phyloP scores from a whole-genome alignment of 441 rosid genomes.

The Biscutella auriculata region DNA sequence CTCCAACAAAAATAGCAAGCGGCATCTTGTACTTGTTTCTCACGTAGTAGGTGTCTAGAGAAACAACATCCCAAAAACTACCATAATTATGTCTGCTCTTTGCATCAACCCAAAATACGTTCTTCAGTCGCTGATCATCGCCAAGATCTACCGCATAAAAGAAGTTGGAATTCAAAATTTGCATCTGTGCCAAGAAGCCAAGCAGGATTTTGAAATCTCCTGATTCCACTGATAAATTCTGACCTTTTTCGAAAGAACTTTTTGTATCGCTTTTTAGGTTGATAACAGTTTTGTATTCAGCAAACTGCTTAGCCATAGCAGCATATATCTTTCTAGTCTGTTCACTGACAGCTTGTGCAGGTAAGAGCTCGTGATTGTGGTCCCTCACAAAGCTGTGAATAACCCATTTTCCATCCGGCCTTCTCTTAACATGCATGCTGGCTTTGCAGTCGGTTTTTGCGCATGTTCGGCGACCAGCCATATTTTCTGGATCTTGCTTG shows the following conservation, averaged over 20 bases:
- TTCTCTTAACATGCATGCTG: slow-evolving; percentile 92
- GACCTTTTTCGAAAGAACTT: slow-evolving; percentile 50
- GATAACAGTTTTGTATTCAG: slow-evolving; percentile 72
- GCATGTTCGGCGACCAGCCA: slow-evolving; percentile 62
- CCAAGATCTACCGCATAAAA: slow-evolving; percentile 68
- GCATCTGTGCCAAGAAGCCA: slow-evolving; percentile 53
- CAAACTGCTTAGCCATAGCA: slow-evolving; percentile 86
- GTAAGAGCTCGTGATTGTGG: slow-evolving; percentile 80
- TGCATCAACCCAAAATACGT: slow-evolving; percentile 73
- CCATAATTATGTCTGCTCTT: slow-evolving; percentile 68
- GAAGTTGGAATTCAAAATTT: slow-evolving; percentile 61
- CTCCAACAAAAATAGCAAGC: slow-evolving; percentile 65
- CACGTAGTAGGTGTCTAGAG: slow-evolving; percentile 56
- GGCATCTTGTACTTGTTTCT: slow-evolving; percentile 78
- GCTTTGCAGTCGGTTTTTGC: slow-evolving; percentile 84
- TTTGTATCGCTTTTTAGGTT: slow-evolving; percentile 48
- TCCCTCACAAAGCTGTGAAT: slow-evolving; percentile 77
- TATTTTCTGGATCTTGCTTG: slow-evolving; percentile 70
- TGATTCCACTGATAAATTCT: slow-evolving; percentile 40
- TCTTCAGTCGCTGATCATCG: slow-evolving; percentile 70
- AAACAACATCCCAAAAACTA: slow-evolving; percentile 65
- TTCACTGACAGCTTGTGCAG: slow-evolving; percentile 87
- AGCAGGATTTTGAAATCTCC: slow-evolving; percentile 55
- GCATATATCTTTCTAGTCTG: slow-evolving; percentile 84
- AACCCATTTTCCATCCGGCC: slow-evolving; percentile 75